Percentiles rank a stretch among this genome's conserved stretches.
Conservation (phyloP, 257 asterid genomes). For the Gentiana dahurica region DNA sequence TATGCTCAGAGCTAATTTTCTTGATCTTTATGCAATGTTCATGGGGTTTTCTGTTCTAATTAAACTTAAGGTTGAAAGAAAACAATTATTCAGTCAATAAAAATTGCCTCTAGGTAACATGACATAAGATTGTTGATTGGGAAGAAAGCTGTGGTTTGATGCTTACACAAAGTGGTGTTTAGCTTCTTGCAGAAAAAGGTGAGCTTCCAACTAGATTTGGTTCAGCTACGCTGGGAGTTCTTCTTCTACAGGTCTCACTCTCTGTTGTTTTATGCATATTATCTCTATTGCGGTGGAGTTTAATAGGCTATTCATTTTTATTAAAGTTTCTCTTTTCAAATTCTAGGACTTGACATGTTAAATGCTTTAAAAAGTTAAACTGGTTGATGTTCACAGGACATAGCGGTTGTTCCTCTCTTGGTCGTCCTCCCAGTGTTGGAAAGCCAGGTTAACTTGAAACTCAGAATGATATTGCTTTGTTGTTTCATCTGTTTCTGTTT, state of each 20-base stretch:
- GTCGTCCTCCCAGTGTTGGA: slow-evolving; percentile 96
- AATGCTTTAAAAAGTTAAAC: slow-evolving; percentile 18
- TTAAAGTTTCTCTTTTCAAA: slow-evolving; percentile 6
- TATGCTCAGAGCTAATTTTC: not conserved
- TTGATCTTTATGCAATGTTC: not conserved
- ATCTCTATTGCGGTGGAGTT: slow-evolving; percentile 10
- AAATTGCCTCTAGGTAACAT: not conserved
- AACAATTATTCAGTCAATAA: not conserved
- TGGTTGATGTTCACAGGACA: slow-evolving; percentile 70
- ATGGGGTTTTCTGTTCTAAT: too few species aligned
- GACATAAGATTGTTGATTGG: not conserved
- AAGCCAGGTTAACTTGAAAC: slow-evolving; percentile 61
- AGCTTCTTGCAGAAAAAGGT: slow-evolving; percentile 99
- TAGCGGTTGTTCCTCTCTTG: slow-evolving; percentile 96
- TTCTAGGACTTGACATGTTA: slow-evolving; percentile 19
- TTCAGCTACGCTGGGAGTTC: slow-evolving; percentile 95
- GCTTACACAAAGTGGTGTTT: slow-evolving; percentile 33
- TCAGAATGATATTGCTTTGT: not conserved
- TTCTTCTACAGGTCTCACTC: slow-evolving; percentile 68
- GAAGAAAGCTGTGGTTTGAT: slow-evolving; percentile 3
- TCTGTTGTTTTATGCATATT: slow-evolving; percentile 7
- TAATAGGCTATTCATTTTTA: slow-evolving; percentile 6
- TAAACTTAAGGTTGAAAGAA: not conserved
- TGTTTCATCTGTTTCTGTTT: too few species aligned
- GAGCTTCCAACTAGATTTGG: slow-evolving; percentile 99